Evolutionary conservation across 31 red algal species (phyloP).

Genomic region (Odonthalia washingtoniensis): DNA sequence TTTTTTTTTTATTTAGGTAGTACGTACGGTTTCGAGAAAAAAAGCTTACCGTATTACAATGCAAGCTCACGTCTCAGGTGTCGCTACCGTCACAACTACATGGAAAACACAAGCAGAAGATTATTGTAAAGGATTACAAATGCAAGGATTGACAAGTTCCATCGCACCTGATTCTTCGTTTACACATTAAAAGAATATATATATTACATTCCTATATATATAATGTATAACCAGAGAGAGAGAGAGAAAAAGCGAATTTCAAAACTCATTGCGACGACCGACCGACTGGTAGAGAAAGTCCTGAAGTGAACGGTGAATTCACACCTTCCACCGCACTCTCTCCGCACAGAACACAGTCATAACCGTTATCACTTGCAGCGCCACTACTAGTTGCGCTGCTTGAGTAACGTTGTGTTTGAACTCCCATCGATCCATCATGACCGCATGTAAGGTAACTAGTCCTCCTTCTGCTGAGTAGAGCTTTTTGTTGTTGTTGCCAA

Average conservation of each 20-base stretch:
- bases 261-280: too few species aligned
- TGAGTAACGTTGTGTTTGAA: not conserved
- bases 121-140: slow-evolving; percentile 96
- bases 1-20: slow-evolving; percentile 74
- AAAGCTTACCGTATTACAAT: slow-evolving; percentile 98
- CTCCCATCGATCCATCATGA: not conserved
- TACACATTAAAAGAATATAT: slow-evolving; percentile 57
- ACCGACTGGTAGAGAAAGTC: slow-evolving; percentile 41
- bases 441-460: not conserved
- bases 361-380: not conserved
- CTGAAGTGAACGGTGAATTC: slow-evolving; percentile 52
- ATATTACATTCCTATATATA: too few species aligned
- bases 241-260: too few species aligned
- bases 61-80: slow-evolving; percentile 92
- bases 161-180: slow-evolving; percentile 94
- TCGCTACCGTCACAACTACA: slow-evolving; percentile 97
- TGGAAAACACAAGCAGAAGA: slow-evolving; percentile 98
- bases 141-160: slow-evolving; percentile 93
- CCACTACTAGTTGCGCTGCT: not conserved
- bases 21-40: slow-evolving; percentile 93
- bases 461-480: not conserved
- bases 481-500: slow-evolving; percentile 30
- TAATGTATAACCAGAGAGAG: too few species aligned
- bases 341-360: slow-evolving; percentile 48
- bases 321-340: slow-evolving; percentile 49